These are phyloP conservation scores for Leucaena leucocephala DNA, from an alignment of 306 rosid species.

Conservation along the genomic window DNA sequence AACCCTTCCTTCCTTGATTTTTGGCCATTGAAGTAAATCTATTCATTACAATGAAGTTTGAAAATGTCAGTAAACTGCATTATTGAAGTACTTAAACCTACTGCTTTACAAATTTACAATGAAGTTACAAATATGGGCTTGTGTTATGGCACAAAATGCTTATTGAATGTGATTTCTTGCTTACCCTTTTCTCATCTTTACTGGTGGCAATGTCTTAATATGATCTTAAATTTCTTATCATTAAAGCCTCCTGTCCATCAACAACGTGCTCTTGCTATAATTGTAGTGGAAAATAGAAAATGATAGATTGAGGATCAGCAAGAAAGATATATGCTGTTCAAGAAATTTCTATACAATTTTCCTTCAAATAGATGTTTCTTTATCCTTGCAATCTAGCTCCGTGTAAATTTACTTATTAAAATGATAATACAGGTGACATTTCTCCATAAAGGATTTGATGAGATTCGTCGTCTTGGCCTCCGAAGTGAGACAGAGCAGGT, in stretches of 20 bases:
- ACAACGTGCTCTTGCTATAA: not conserved
- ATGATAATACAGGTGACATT: conserved; percentile 69
- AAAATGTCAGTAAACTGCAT: conserved; percentile 22
- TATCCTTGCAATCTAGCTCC: conserved; percentile 16
- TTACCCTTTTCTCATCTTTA: conserved; percentile 3
- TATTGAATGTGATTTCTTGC: not conserved
- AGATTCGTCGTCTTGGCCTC: conserved; percentile 93
- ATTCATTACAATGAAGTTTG: conserved; percentile 16
- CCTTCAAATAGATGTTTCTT: conserved; percentile 13
- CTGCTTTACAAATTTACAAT: not conserved
- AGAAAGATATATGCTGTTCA: conserved; percentile 21
- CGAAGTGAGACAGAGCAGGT: conserved; percentile 94
- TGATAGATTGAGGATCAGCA: conserved; percentile 5
- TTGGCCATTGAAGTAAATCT: conserved; percentile 4
- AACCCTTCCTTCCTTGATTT: conserved; percentile 5
- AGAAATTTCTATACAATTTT: conserved; percentile 3
- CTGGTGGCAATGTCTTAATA: not conserved
- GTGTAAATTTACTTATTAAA: conserved; percentile 25
- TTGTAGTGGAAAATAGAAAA: not conserved
- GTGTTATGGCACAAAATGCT: not conserved
- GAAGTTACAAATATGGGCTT: not conserved
- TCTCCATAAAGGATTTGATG: conserved; percentile 96
- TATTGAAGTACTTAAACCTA: not conserved
- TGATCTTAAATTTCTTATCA: conserved; percentile 3
- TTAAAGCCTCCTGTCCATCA: not conserved